A percentile compares a stretch with the other conserved stretches of the same genome.
These are phyloP conservation scores for Aurinia saxatilis DNA, from an alignment of 345 rosid genomes.

Conservation along the genomic window DNA sequence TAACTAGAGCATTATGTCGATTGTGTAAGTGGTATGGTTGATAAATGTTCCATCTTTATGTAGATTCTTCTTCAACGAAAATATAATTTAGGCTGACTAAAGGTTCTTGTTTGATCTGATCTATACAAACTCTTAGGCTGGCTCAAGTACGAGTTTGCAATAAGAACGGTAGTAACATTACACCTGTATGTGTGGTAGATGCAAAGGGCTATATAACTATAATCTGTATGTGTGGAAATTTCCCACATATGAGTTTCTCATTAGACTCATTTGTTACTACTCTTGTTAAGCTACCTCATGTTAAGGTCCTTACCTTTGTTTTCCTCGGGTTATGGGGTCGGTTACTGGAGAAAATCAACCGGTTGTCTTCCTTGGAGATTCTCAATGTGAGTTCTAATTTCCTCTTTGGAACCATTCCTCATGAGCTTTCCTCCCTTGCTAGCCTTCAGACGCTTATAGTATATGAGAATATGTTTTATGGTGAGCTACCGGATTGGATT, in stretches of 20 bases:
- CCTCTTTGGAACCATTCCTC: constrained; percentile 57
- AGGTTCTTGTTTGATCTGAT: no score
- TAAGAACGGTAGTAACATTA: no score
- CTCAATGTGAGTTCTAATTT: constrained; percentile 80
- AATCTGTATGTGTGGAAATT: no score
- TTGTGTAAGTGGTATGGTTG: no score
- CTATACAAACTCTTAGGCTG: no score
- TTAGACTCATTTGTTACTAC: constrained; percentile 71
- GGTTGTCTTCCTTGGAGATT: constrained; percentile 64
- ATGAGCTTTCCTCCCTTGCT: constrained; percentile 47
- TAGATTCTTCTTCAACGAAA: no score
- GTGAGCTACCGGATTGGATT: constrained; percentile 57
- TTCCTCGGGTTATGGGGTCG: constrained; percentile 93
- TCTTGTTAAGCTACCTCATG: constrained; percentile 57
- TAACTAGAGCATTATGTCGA: no score
- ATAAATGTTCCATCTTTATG: no score
- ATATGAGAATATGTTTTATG: constrained; percentile 72
- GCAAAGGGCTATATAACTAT: no score
- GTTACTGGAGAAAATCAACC: constrained; percentile 60
- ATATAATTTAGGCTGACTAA: no score
- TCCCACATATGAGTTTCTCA: constrained; percentile 73
- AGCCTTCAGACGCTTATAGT: constrained; percentile 72
- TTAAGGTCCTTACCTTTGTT: constrained; percentile 78
- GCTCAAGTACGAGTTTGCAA: no score
- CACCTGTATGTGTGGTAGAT: no score